Evolutionary conservation across 2,329 filamentous ascomycete species (phyloP).

Genomic region (Amylocarpus encephaloides): DNA sequence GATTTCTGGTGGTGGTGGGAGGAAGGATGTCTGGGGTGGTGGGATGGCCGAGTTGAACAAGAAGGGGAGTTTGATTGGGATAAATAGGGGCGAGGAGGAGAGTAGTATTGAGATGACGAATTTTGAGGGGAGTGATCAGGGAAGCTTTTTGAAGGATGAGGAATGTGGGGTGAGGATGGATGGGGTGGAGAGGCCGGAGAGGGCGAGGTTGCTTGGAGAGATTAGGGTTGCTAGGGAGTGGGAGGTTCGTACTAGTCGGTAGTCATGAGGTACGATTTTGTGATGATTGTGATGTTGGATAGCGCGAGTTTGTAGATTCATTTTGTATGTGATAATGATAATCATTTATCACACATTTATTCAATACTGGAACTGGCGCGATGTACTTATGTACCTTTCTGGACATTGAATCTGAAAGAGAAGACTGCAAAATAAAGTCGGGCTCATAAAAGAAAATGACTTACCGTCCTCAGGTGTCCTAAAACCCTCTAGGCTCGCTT

Average conservation of each 20-base stretch:
- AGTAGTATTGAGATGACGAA: constrained; percentile 7
- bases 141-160: not conserved
- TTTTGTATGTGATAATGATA: too few species aligned
- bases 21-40: not conserved
- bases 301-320: too few species aligned
- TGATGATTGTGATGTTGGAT: too few species aligned
- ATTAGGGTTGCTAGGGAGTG: constrained; percentile 22
- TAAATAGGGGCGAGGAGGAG: constrained; percentile 40
- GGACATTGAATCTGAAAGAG: too few species aligned
- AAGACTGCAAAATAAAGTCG: too few species aligned
- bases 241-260: constrained; percentile 15
- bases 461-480: too few species aligned
- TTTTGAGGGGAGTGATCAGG: constrained; percentile 1
- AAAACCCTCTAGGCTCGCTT: too few species aligned
- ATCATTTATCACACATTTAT: too few species aligned
- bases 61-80: constrained; percentile 70
- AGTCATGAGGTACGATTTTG: not conserved
- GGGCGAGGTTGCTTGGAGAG: constrained; percentile 28
- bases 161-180: constrained; percentile 12
- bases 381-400: too few species aligned
- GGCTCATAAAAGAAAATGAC: too few species aligned
- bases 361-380: too few species aligned
- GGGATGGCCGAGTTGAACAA: constrained; percentile 65
- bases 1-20: constrained; percentile 43
- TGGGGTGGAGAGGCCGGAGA: constrained; percentile 26